Evolutionary conservation across 2,329 filamentous ascomycete species (phyloP).

Genomic region (Hymenoscyphus occultus): DNA sequence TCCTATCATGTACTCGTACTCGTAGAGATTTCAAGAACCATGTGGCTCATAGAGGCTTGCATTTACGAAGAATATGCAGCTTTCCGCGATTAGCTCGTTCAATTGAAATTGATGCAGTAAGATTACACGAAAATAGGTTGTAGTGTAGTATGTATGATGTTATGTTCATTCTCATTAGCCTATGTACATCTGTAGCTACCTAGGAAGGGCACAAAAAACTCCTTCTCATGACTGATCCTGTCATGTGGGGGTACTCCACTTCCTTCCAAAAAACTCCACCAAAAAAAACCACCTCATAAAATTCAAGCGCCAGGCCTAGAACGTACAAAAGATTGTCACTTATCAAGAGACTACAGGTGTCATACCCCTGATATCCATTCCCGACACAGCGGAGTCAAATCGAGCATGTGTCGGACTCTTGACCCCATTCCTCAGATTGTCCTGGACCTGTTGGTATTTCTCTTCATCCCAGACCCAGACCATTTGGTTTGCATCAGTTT

Average conservation of each 20-base stretch:
- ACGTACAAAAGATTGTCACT: not conserved
- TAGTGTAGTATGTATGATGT: not conserved
- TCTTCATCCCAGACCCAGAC: constrained; percentile 34
- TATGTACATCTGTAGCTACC: not conserved
- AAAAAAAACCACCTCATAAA: not conserved
- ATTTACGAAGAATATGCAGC: no score
- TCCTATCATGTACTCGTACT: no score
- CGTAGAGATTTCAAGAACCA: no score
- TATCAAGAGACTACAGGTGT: not conserved
- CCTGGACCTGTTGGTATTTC: constrained; percentile 25
- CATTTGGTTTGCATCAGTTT: constrained; percentile 24
- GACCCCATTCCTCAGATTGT: constrained; percentile 15
- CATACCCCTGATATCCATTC: constrained; percentile 12
- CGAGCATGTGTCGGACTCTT: constrained; percentile 27
- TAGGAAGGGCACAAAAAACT: not conserved
- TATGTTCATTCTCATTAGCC: not conserved
- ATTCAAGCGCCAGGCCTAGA: not conserved
- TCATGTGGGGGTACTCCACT: not conserved
- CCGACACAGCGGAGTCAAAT: constrained; percentile 29
- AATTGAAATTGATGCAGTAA: no score
- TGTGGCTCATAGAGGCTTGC: no score
- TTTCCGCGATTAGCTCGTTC: no score
- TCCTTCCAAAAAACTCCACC: not conserved
- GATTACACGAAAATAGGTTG: no score
- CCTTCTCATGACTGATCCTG: not conserved